Evolutionary conservation across 108 stramenopile genomes (phyloP).

Genomic region (Skeletonema costatum): DNA sequence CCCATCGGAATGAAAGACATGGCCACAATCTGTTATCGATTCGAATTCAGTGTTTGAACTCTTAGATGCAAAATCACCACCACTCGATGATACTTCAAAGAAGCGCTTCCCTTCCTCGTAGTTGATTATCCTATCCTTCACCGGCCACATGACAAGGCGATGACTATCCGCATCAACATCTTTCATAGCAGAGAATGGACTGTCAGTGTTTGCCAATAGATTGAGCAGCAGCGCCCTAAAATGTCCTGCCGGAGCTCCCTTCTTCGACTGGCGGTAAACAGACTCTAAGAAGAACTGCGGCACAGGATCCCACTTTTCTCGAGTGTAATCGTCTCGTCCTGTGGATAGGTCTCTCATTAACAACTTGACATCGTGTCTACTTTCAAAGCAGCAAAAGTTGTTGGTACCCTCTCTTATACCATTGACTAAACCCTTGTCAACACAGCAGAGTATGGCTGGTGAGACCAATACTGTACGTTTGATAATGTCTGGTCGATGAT

Average conservation of each 20-base stretch:
- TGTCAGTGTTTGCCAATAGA: background rate
- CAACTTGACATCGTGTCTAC: conserved; percentile 14
- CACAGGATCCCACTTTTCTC: conserved; percentile 10
- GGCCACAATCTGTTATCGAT: conserved; percentile 10
- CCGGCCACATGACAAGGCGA: conserved; percentile 17
- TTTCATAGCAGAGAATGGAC: background rate
- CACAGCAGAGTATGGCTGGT: conserved; percentile 15
- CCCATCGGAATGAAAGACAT: conserved; percentile 15
- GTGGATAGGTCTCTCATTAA: conserved; percentile 13
- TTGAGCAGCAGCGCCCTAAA: conserved; percentile 11
- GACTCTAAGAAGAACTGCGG: conserved; percentile 9
- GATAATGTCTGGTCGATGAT: conserved; percentile 16
- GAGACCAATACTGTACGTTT: conserved; percentile 18
- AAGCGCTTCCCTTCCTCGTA: conserved; percentile 14
- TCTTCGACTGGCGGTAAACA: conserved; percentile 11
- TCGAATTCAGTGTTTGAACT: background rate
- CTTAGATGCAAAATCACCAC: background rate
- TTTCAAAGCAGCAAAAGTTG: conserved; percentile 18
- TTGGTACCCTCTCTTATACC: conserved; percentile 11
- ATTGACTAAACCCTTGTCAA: conserved; percentile 3
- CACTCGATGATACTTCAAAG: conserved; percentile 11
- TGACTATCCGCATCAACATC: conserved; percentile 7
- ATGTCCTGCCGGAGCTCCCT: conserved; percentile 10
- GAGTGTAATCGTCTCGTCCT: conserved; percentile 1
- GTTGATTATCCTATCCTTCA: conserved; percentile 22